Evolutionary conservation across 257 asterid species (phyloP), one percentile per base, ranked within the genome.

Genomic region (Avicennia marina): DNA sequence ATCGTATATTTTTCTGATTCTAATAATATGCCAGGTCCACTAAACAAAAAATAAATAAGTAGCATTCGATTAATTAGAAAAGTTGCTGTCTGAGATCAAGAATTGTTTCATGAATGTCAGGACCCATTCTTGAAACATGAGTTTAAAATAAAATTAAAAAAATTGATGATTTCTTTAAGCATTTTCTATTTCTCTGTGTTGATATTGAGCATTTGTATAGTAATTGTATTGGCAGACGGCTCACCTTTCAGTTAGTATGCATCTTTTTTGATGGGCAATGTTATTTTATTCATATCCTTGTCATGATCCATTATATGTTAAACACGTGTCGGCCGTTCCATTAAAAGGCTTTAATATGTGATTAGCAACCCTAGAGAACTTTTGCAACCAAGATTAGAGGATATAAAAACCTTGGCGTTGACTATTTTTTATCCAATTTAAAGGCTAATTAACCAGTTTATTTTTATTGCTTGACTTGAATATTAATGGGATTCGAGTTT

Each of bases 151-250:
- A 27, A 11, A 33, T 7, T 47, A 33, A 27, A 4, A 38, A 41
- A 27, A 18, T 6, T 34, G 31, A 6, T 44, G 34, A 24, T 62
- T 31, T 56, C 11, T 38, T 44, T 42, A 64, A 60, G 53, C 64
- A 42, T 56, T 50, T 60, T 45, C 16, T n/a, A n/a, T n/a, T n/a
- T n/a, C n/a, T n/a, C n/a, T 60, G 13, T 56, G 48, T 53, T 52
- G 69, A 64, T 47, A 12, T 29, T 32, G 10, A 41, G 58, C 39
- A 57, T 65, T 62, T 62, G 57, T 53, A 54, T 64, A 60, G n/a
- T 26, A 69, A 62, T 68, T n/a, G n/a, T 53, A 50, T 66, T 73
- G 60, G 59, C 69, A 71, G 71, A 57, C 65, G 67, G 76, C 70
- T 63, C 63, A 46, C 51, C 70, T 55, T 26, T 63, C 75, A 77